phyloP scores from a whole-genome alignment of 1,139 yeast genomes.

The Candida sp. region DNA sequence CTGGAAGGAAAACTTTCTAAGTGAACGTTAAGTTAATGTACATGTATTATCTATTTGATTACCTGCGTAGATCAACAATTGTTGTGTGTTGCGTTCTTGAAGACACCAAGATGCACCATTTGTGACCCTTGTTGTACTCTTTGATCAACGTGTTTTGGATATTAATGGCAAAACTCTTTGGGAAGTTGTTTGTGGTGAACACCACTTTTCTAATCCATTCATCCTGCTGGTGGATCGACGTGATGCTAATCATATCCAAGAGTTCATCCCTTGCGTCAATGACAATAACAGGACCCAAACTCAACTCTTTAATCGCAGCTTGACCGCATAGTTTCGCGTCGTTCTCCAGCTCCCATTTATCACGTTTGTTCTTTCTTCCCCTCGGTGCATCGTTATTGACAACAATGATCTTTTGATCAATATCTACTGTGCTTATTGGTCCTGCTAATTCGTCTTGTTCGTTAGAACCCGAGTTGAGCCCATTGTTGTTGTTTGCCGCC shows the following conservation, averaged over 20 bases:
- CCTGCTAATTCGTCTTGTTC: constrained; percentile 19
- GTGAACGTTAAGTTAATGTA: background rate
- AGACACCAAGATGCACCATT: constrained; percentile 76
- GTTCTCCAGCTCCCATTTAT: constrained; percentile 81
- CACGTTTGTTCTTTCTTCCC: constrained; percentile 76
- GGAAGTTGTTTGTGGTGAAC: constrained; percentile 57
- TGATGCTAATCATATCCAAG: constrained; percentile 76
- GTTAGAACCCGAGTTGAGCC: background rate
- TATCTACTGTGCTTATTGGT: constrained; percentile 41
- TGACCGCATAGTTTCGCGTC: constrained; percentile 68
- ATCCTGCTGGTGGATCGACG: constrained; percentile 78
- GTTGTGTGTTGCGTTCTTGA: constrained; percentile 75
- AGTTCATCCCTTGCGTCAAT: constrained; percentile 87
- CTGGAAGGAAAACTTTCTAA: constrained; percentile 52
- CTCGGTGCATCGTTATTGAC: constrained; percentile 77
- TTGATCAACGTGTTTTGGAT: constrained; percentile 73
- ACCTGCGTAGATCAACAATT: constrained; percentile 65
- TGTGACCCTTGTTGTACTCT: constrained; percentile 72
- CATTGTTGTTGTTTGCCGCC: constrained; percentile 7
- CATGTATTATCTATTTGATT: background rate
- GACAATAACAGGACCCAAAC: constrained; percentile 70
- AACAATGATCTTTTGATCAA: constrained; percentile 61
- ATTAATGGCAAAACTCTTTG: constrained; percentile 76
- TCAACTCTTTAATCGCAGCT: constrained; percentile 55
- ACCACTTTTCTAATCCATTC: constrained; percentile 91